phyloP scores from a whole-genome alignment of 176 grass and related monocot species.

The Rhynchospora breviuscula region DNA sequence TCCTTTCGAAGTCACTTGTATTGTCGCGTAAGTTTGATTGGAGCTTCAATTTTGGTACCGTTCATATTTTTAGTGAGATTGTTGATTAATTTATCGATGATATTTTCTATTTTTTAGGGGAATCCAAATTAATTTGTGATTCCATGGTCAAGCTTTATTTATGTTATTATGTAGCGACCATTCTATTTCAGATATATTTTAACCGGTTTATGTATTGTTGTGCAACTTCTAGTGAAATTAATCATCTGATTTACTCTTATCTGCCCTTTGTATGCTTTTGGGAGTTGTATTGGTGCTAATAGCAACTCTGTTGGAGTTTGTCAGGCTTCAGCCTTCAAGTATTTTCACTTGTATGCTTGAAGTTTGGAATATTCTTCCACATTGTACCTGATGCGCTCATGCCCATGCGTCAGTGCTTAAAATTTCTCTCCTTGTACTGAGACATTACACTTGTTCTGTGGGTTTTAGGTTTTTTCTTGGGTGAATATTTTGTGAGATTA shows the following conservation, averaged over 20 bases:
- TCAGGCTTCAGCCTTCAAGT: slow-evolving; percentile 31
- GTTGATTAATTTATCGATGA: too few species aligned
- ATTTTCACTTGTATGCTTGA: neutral
- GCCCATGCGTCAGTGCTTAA: neutral
- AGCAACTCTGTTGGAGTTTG: neutral
- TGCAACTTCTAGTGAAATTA: neutral
- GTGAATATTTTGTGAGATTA: too few species aligned
- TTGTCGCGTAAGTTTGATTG: too few species aligned
- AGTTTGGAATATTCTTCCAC: slow-evolving; percentile 24
- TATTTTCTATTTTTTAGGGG: too few species aligned
- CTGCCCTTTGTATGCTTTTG: neutral
- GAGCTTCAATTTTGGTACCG: too few species aligned
- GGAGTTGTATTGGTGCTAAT: slow-evolving; percentile 8
- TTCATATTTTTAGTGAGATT: too few species aligned
- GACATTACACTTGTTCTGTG: neutral
- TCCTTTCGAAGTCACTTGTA: too few species aligned
- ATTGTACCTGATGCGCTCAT: neutral
- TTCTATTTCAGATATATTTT: neutral
- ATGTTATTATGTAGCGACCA: too few species aligned
- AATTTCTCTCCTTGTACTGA: neutral
- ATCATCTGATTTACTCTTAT: neutral
- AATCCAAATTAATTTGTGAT: too few species aligned
- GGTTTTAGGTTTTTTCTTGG: too few species aligned
- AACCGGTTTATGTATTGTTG: neutral
- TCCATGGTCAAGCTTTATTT: too few species aligned